Evolutionary conservation across 306 rosid species (phyloP), one percentile per base, ranked within the genome.

Genomic region (Prunus fruticosa): DNA sequence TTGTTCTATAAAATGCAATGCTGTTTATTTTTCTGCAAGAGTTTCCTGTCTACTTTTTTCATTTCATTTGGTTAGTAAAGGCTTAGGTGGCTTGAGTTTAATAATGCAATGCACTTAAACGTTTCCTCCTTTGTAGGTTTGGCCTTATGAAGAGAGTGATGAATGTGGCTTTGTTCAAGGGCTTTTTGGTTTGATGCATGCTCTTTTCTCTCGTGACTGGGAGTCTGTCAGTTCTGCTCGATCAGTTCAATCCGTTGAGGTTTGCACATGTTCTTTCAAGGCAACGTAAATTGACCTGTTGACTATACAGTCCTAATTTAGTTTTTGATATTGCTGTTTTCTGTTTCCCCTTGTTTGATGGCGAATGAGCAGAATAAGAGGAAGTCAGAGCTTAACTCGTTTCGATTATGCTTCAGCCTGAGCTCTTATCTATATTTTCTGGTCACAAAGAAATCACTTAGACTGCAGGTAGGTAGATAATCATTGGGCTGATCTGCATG

Each of bases 91-190:
- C 32, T 18, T 32, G 9, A 28, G 30, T 28, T 62, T 14, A 71
- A 52, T 34, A 56, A 27, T 56, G 53, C 3, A 22, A 54, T 13
- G 38, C 23, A 3, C 19, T 56, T 34, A 0, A 54, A 34, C 11
- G 3, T 57, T 28, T 43, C 51, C 64, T 8, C 76, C 6, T 38
- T 41, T 41, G 23, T 73, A 95, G 98, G 95, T 95, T 81, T 95
- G 98, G 98, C 93, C 98, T 9, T 95, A 92, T 67, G 98, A 95
- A 83, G 91, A 92, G 82, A 86, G 84, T 41, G 85, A 88, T 41
- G 89, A 86, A 78, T 88, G 83, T 79, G 98, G 97, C 68, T 95
- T 92, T 90, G 95, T 95, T 81, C 98, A 92, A 89, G 96, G 93
- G 66, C 93, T 95, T 66, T 95, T 95, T 76, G 83, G 88, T 65